Percentiles rank a stretch among this genome's conserved stretches.
These are phyloP conservation scores for Endothia cerciana DNA, from an alignment of 2,329 filamentous ascomycete genomes.

Conservation along the genomic window DNA sequence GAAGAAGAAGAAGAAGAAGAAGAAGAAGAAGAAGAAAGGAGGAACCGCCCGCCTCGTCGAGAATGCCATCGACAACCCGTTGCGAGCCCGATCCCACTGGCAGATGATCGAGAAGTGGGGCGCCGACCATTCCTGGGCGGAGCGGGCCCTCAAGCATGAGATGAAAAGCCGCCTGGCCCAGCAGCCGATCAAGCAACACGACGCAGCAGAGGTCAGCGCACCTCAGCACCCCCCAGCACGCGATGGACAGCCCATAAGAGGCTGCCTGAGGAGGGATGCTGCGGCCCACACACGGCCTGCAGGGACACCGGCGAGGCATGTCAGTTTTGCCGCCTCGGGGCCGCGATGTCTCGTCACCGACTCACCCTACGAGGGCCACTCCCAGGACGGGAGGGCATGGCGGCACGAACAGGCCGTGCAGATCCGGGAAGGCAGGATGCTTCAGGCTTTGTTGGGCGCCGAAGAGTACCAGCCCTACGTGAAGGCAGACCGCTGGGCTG, in stretches of 20 bases:
- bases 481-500: conserved; percentile 12
- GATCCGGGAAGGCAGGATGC: neutral
- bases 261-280: neutral
- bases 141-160: neutral
- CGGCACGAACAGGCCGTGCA: neutral
- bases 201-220: no score
- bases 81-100: neutral
- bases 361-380: neutral
- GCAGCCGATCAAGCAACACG: neutral
- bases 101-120: conserved; percentile 7
- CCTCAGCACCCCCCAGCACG: neutral
- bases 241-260: neutral
- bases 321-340: neutral
- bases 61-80: neutral
- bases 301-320: neutral
- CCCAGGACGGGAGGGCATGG: conserved; percentile 3
- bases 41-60: neutral
- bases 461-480: conserved; percentile 10
- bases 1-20: no score
- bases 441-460: neutral
- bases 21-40: no score
- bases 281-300: neutral
- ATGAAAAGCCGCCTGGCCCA: neutral
- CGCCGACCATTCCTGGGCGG: neutral
- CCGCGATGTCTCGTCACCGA: conserved; percentile 10